Evolutionary conservation across 495 filamentous ascomycete genomes (phyloP).

Genomic region (Durotheca rogersii): DNA sequence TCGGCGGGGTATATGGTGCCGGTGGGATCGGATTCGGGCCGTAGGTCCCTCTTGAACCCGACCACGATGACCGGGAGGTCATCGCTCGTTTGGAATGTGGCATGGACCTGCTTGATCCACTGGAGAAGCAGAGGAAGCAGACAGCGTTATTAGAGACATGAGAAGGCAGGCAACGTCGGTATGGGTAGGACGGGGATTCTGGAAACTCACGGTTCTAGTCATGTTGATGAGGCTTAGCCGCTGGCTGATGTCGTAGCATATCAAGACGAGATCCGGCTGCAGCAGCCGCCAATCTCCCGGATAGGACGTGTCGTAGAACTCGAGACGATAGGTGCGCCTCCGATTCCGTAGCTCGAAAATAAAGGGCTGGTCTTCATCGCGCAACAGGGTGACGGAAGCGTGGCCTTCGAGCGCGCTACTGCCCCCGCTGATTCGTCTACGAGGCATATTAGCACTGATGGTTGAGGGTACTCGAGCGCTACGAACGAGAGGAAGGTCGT

Average conservation of each 20-base stretch:
- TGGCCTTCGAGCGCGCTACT: constrained; percentile 39
- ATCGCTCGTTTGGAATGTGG: constrained; percentile 60
- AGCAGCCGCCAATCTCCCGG: constrained; percentile 75
- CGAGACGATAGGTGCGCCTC: constrained; percentile 63
- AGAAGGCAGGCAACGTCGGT: background rate
- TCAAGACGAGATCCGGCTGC: constrained; percentile 66
- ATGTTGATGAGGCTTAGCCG: constrained; percentile 64
- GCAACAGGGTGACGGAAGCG: constrained; percentile 55
- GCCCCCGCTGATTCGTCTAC: constrained; percentile 52
- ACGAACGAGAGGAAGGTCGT: constrained; percentile 87
- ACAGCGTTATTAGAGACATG: constrained; percentile 10
- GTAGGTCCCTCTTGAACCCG: constrained; percentile 78
- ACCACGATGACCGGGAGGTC: constrained; percentile 71
- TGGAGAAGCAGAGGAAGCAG: constrained; percentile 30
- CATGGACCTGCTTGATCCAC: constrained; percentile 70
- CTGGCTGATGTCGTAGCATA: constrained; percentile 80
- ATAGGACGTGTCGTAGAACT: constrained; percentile 76
- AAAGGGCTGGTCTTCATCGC: constrained; percentile 81
- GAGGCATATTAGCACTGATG: too few relatives aligned
- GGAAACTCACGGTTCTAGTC: constrained; percentile 57
- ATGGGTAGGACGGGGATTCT: constrained; percentile 5
- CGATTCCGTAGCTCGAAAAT: constrained; percentile 69
- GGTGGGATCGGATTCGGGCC: constrained; percentile 62
- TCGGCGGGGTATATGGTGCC: constrained; percentile 73
- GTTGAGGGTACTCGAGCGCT: constrained; percentile 19